Evolutionary conservation across 805 yeast species (phyloP), one percentile per base, ranked within the genome.

Genomic region (Saccharomycopsis babjevae): DNA sequence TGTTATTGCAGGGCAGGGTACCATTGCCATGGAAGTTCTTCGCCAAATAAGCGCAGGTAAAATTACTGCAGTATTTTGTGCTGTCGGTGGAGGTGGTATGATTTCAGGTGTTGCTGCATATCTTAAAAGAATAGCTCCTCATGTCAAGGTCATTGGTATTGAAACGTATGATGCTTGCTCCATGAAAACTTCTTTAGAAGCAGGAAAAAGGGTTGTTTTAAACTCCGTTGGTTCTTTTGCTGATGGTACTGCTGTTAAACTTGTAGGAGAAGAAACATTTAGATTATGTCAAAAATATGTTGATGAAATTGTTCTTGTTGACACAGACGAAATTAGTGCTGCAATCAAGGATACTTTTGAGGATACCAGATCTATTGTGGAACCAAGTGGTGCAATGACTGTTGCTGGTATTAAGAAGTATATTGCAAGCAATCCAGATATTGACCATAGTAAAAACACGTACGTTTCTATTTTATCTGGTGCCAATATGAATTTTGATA

Each of bases 1-100:
- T 67, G 97, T 94, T 66, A 90, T 94, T 74, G 99, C 99, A 8
- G 99, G 99, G 28, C 99, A 94, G 74, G 99, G 98, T 62, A 94
- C 99, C 30, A 86, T 93, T 64, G 99, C 96, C 2, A 81, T 92
- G 82, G 99, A 94, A 74, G 76, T 94, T 30, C 76, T 94, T 60
- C 83, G 97, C 72, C 99, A 94, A 75, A 80, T 91, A 39, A 84
- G 89, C 65, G 77, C 86, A 57, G 83, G 85, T 60, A 84, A 86
- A 64, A 78, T 93, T 66, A 82, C 82, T 67, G 98, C 98, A 1
- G 87, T 94, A 1, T 94, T 94, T 71, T 84, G 90, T 61, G 91
- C 96, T 38, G 88, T 93, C 61, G 99, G 99, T 61, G 99, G 99
- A 62, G 99, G 98, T 67, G 99, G 99, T 55, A 77, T 94, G 64